phyloP scores from a whole-genome alignment of 2,329 filamentous ascomycete species.

The Diplodia corticola region DNA sequence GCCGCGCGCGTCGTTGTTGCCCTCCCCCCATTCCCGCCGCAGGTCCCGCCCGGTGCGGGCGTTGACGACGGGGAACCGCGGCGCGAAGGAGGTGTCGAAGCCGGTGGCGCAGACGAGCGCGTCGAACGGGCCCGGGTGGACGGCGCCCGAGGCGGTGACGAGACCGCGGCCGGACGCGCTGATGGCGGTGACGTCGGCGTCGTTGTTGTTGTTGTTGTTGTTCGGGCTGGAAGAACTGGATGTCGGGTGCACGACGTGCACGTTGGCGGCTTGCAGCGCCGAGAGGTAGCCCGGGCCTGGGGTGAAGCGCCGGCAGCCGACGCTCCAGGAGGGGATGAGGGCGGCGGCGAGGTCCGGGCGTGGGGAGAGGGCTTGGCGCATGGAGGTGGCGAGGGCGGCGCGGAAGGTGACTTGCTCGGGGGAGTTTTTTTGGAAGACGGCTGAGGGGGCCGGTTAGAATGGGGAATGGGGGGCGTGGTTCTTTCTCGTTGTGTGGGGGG shows the following conservation, averaged over 20 bases:
- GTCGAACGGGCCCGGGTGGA: conserved; percentile 29
- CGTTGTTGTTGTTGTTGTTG: not conserved
- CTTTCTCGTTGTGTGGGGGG: not conserved
- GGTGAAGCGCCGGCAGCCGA: conserved; percentile 34
- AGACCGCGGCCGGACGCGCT: conserved; percentile 31
- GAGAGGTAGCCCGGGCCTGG: conserved; percentile 38
- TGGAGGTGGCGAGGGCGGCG: conserved; percentile 40
- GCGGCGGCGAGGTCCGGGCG: conserved; percentile 43
- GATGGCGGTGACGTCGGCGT: conserved; percentile 29
- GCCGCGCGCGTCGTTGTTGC: conserved; percentile 34
- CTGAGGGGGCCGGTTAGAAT: conserved; percentile 17
- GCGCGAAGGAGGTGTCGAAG: conserved; percentile 35
- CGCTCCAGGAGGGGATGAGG: conserved; percentile 49
- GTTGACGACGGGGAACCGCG: conserved; percentile 39
- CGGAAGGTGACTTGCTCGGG: conserved; percentile 35
- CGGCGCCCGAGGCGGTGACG: conserved; percentile 30
- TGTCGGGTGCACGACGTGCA: conserved; percentile 24
- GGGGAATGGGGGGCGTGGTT: no score
- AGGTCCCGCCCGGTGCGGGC: conserved; percentile 43
- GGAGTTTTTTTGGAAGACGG: conserved; percentile 46
- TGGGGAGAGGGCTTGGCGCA: conserved; percentile 43
- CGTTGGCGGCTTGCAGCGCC: conserved; percentile 35
- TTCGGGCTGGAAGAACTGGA: no score
- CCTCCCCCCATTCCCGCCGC: conserved; percentile 45
- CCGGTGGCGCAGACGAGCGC: conserved; percentile 37